Conservation (phyloP, 495 filamentous ascomycete genomes). For the Podospora bellae-mahoneyi region DNA sequence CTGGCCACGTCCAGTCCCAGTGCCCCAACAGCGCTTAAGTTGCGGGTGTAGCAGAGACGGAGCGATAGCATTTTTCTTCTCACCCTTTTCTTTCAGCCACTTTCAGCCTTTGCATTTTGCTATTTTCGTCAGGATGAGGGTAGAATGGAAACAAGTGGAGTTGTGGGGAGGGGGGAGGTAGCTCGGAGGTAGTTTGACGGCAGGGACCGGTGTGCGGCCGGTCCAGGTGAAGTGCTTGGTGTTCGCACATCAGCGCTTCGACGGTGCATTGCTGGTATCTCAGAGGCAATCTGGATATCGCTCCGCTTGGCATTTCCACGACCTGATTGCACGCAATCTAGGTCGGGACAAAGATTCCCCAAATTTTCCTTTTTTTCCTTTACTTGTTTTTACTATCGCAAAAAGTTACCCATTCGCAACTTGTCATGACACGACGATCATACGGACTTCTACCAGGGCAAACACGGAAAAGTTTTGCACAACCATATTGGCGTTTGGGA, state of each 20-base stretch:
- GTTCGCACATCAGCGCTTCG: conserved; percentile 28
- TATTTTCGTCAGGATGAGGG: conserved; percentile 22
- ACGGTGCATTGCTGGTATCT: conserved; percentile 30
- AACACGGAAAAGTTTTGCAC: conserved; percentile 31
- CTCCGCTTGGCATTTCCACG: conserved; percentile 27
- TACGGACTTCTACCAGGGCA: conserved; percentile 19
- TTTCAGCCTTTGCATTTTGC: conserved; percentile 22
- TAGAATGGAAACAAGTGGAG: conserved; percentile 25
- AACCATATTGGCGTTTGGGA: conserved; percentile 33
- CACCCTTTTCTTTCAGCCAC: conserved; percentile 21
- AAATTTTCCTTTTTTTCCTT: conserved; percentile 18
- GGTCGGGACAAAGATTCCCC: conserved; percentile 13
- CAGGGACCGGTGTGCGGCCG: conserved; percentile 31
- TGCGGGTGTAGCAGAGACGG: conserved; percentile 13
- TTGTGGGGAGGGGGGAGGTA: conserved; percentile 15
- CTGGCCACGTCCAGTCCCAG: conserved; percentile 89
- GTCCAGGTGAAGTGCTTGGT: conserved; percentile 30
- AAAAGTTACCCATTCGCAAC: conserved; percentile 19
- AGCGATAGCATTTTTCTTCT: conserved; percentile 18
- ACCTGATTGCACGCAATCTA: conserved; percentile 20
- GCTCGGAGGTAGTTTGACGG: conserved; percentile 27
- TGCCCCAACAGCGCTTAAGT: conserved; percentile 63
- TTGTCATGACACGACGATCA: conserved; percentile 29
- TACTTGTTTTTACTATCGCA: conserved; percentile 16
- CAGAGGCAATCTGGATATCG: conserved; percentile 37